These are phyloP conservation scores for Fusarium sp. DNA, from an alignment of 2,329 filamentous ascomycete genomes.

Conservation along the genomic window DNA sequence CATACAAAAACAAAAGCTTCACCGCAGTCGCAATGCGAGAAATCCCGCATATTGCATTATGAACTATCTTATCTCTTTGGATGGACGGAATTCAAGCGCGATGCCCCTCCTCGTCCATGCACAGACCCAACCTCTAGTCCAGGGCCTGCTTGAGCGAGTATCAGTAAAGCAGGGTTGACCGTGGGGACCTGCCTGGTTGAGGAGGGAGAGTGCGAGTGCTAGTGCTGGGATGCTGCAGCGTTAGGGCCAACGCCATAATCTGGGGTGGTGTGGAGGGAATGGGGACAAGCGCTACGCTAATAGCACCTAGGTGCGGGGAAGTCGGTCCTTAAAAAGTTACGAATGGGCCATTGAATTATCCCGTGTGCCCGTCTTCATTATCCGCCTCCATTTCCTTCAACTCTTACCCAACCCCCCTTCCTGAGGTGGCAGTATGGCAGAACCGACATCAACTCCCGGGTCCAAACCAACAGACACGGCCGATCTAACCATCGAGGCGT, in stretches of 20 bases:
- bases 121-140: background rate
- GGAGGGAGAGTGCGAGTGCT: background rate
- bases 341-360: background rate
- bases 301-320: background rate
- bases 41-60: background rate
- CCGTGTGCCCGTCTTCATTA: background rate
- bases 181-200: background rate
- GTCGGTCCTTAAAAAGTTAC: background rate
- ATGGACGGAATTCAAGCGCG: background rate
- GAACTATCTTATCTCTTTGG: background rate
- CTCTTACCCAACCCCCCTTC: background rate
- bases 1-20: background rate
- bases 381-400: background rate
- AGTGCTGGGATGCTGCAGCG: background rate
- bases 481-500: conserved; percentile 55
- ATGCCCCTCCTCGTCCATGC: background rate
- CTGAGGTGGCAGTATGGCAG: background rate
- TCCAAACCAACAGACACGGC: conserved; percentile 27
- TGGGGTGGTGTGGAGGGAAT: background rate
- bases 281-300: background rate
- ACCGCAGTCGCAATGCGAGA: background rate
- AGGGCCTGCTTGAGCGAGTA: background rate
- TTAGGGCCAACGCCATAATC: background rate
- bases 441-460: conserved; percentile 4
- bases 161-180: background rate